Evolutionary conservation across 331 rosid genomes (phyloP).

Genomic region (Acacia pycnantha): DNA sequence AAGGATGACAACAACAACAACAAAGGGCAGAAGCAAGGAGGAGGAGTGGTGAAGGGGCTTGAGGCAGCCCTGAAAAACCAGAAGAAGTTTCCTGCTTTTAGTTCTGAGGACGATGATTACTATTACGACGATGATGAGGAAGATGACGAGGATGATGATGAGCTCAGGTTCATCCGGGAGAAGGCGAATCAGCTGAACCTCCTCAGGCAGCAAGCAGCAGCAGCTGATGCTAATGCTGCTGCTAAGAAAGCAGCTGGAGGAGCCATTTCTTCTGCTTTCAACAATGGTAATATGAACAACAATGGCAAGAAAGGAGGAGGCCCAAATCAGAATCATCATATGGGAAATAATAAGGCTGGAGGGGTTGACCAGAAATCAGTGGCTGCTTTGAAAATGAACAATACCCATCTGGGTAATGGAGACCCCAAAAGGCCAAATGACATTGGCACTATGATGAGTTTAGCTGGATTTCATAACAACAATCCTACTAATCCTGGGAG

Average conservation of each 20-base stretch:
- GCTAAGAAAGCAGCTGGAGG: slow-evolving; percentile 46
- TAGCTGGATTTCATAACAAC: slow-evolving; percentile 67
- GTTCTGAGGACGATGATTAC: slow-evolving; percentile 55
- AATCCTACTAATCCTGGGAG: slow-evolving; percentile 27
- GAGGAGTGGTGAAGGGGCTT: slow-evolving; percentile 39
- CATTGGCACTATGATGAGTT: slow-evolving; percentile 65
- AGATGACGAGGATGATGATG: slow-evolving; percentile 48
- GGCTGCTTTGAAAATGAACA: slow-evolving; percentile 64
- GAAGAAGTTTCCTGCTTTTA: slow-evolving; percentile 51
- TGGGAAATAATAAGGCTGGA: slow-evolving; percentile 43
- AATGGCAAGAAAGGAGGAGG: slow-evolving; percentile 49
- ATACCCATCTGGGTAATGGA: slow-evolving; percentile 40
- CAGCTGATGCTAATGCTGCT: slow-evolving; percentile 33
- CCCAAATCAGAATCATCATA: slow-evolving; percentile 42
- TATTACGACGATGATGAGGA: slow-evolving; percentile 44
- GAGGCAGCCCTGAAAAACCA: slow-evolving; percentile 56
- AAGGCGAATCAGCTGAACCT: slow-evolving; percentile 45
- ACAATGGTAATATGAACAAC: slow-evolving; percentile 46
- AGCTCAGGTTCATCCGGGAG: slow-evolving; percentile 44
- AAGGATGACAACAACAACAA: background rate
- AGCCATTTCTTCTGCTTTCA: slow-evolving; percentile 28
- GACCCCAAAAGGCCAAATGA: slow-evolving; percentile 55
- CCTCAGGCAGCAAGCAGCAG: slow-evolving; percentile 63
- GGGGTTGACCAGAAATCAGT: slow-evolving; percentile 62
- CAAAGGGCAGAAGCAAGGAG: slow-evolving; percentile 23